Evolutionary conservation across 2,329 filamentous ascomycete species (phyloP), one percentile per base, ranked within the genome.

Genomic region (Pseudogymnoascus sp.): DNA sequence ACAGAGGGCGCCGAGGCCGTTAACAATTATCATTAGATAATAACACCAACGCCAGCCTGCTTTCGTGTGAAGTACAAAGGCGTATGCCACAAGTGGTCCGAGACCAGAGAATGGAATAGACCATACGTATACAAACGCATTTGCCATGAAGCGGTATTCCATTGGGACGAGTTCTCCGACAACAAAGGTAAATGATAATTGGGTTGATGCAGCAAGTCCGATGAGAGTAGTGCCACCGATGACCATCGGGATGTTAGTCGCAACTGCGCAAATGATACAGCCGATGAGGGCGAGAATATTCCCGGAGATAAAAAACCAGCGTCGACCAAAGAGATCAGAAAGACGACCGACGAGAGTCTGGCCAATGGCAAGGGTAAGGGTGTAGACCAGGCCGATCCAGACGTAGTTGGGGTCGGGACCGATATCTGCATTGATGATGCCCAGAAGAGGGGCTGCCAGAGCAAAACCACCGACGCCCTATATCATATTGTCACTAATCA

Each of bases 161-260:
- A 75, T 76, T 10, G 75, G 74, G 5, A 77, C 74, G 18, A 77
- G 69, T 67, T 78, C 76, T 12, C 69, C 71, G 63, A 76, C 68
- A 31, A 75, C 71, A 53, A 73, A 74, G 62, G 69, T 70, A 71
- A 74, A 77, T 14, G 73, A 74, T 21, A 77, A 68, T 66, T 77
- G 75, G 1, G 71, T 71, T 5, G 75, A 66, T 4, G 71, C 72
- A 4, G 74, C 75, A 11, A 75, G 68, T 21, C 76, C 77, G 60
- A 70, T 69, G 53, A 77, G 70, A n/a, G 72, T 72, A 62, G 70
- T 75, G 42, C 73, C 75, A 0, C 68, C 73, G 63, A 78, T 76
- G 37, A 78, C 65, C 12, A 71, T 72, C 47, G 71, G 70, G 63
- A 78, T 70, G 38, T 68, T 71, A 35, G 72, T 69, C 4, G 76